Base-by-base conservation (phyloP, 345 rosid genomes). In the Arabis alpina region DNA sequence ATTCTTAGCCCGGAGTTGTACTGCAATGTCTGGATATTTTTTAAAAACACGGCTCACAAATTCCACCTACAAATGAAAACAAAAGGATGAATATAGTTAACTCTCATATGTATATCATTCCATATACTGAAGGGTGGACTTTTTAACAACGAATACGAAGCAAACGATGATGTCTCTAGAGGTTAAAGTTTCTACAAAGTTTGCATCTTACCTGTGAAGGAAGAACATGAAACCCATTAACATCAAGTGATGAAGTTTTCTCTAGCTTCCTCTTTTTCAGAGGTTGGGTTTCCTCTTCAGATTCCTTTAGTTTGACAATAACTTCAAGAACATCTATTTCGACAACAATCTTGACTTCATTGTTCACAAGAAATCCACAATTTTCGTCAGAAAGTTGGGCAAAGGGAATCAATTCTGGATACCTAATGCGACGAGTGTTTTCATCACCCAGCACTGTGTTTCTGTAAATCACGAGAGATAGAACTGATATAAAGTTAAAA, bases 311-410 rank as follows among this genome's bases (percentile, higher is more conserved):
- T 36, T 36, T 49, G 2, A 45, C 71, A 25, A 54, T 15, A 52
- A 28, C 52, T 42, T 53, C 71, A 41, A 66, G 30, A 40, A 59
- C 54, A 0, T 51, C 10, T 61, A 91, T 84, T 76, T 88, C 91
- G 64, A 87, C 92, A 80, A 88, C 95, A 64, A 91, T 71, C 6
- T 82, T 55, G 52, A 84, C 77, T 1, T 80, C 76, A 64, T 86
- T 86, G 74, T 83, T 79, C 52, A 76, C 84, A 60, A 85, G 71
- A 80, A 77, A 48, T 4, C 68, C 55, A 48, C 68, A 32, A 63
- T 48, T 5, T 42, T n/a, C 4, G 2, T 15, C 55, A n/a, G 32
- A 3, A 16, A 63, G 52, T 48, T 6, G 0, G 9, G 12, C 8
- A 11, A 63, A 43, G 25, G 68, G 12, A 63, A 47, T 6, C 14